These are phyloP conservation scores for Agaricales sp. DNA, from an alignment of 1,284 basidiomycete genomes.

Conservation along the genomic window DNA sequence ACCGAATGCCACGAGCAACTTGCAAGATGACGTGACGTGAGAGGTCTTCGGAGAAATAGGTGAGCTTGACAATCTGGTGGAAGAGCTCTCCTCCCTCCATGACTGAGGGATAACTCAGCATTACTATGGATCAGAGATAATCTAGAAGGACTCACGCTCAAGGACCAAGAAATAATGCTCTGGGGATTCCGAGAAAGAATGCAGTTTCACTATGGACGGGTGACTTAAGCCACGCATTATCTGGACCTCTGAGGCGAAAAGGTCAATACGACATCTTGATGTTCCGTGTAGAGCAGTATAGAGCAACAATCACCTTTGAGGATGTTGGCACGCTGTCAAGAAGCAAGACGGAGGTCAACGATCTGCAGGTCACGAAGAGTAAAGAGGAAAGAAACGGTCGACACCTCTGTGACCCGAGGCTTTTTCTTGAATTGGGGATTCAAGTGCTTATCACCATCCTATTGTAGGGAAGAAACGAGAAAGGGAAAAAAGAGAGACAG, in stretches of 20 bases:
- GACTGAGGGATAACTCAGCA: constrained; percentile 33
- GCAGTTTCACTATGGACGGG: constrained; percentile 81
- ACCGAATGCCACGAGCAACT: constrained; percentile 91
- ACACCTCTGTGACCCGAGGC: constrained; percentile 93
- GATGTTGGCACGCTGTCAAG: constrained; percentile 85
- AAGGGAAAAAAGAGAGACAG: constrained; percentile 16
- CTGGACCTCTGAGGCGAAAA: constrained; percentile 85
- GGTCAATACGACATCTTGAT: too few species aligned
- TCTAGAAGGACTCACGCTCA: constrained; percentile 41
- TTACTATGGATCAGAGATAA: constrained; percentile 8
- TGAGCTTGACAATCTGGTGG: constrained; percentile 99
- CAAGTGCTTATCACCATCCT: constrained; percentile 89
- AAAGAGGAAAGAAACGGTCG: constrained; percentile 20
- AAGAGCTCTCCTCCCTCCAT: constrained; percentile 98
- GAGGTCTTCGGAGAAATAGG: constrained; percentile 95
- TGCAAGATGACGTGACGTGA: constrained; percentile 95
- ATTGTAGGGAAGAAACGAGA: constrained; percentile 17
- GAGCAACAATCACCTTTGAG: constrained; percentile 82
- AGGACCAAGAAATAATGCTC: constrained; percentile 95
- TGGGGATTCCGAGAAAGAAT: constrained; percentile 82
- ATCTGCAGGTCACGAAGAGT: not conserved
- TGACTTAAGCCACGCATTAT: constrained; percentile 97
- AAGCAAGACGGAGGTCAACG: constrained; percentile 21
- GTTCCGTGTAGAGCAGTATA: too few species aligned
- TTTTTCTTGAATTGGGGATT: constrained; percentile 91